Evolutionary conservation across 2,329 filamentous ascomycete genomes (phyloP), one percentile per base, ranked within the genome.

Genomic region (Ophiostoma piceae): DNA sequence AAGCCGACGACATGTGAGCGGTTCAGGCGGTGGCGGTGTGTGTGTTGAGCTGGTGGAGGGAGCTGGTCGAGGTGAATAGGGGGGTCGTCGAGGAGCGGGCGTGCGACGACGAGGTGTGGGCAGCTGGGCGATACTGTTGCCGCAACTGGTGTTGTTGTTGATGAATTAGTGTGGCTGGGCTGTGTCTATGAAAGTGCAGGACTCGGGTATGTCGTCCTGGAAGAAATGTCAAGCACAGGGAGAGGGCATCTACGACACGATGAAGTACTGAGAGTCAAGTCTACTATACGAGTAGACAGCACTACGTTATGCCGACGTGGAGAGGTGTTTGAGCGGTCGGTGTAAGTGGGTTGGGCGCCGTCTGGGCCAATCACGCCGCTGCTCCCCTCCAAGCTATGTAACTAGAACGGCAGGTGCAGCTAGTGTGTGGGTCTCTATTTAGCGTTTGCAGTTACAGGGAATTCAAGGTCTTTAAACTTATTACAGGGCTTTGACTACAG

Each of bases 1-100:
- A 67, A 41, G 69, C 73, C 64, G 73, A 71, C 62, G 74, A 74
- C 75, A 73, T 73, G 57, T 62, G 57, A 14, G 57, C 57, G 26
- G 14, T 9, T 26, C 37, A 22, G 62, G 11, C 19, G 9, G 66
- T 32, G 57, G 43, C 19, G 16, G 51, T 12, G 35, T 35, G 35
- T 35, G 35, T 32, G 26, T 39, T 29, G 26, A 29, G 26, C 26
- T 29, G 26, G 26, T 29, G 26, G 26, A 29, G 26, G 26, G 26
- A 29, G 26, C 26, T 29, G 66, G 65, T 6, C n/a, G 35, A n/a
- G 11, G 19, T 19, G 51, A 70, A 67, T 67, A 65, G 69, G 69
- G 57, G 57, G 57, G 57, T 62, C 26, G 57, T 62, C 57, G 57
- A 62, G 57, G 54, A 29, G 54, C 26, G 22, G 22, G 14, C 14